Conservation (phyloP, 225 moss, liverwort and hornwort species). For the Polytrichum commune region DNA sequence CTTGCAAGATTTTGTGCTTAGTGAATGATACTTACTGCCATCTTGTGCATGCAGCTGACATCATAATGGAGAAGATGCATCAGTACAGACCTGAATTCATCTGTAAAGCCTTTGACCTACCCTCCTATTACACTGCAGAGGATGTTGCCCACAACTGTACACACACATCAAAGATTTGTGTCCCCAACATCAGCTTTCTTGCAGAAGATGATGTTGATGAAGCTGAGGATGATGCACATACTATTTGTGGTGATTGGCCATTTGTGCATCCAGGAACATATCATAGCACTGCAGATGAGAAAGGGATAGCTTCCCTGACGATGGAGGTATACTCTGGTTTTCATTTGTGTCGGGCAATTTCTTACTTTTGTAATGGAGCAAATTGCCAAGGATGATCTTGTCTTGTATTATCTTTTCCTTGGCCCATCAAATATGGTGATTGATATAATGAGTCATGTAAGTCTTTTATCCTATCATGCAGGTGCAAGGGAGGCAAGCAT, state of each 20-base stretch:
- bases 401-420: too few species aligned
- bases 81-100: slow-evolving; percentile 60
- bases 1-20: too few species aligned
- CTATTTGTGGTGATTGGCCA: slow-evolving; percentile 32
- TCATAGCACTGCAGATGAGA: slow-evolving; percentile 34
- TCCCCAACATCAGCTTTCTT: slow-evolving; percentile 19
- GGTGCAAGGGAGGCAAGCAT: slow-evolving; percentile 27
- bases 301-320: slow-evolving; percentile 31
- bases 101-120: slow-evolving; percentile 34
- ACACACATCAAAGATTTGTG: slow-evolving; percentile 12
- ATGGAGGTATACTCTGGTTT: slow-evolving; percentile 32
- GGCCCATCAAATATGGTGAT: too few species aligned
- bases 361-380: too few species aligned
- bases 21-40: not conserved
- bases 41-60: slow-evolving; percentile 39
- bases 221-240: slow-evolving; percentile 13
- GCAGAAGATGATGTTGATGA: slow-evolving; percentile 16
- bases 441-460: not conserved
- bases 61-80: slow-evolving; percentile 60
- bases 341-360: too few species aligned
- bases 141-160: slow-evolving; percentile 23
- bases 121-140: slow-evolving; percentile 29
- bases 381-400: too few species aligned
- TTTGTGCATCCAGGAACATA: slow-evolving; percentile 42
- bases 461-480: slow-evolving; percentile 9